Conservation (phyloP, 164 flowering plant genomes). For the Vitis vinifera region DNA sequence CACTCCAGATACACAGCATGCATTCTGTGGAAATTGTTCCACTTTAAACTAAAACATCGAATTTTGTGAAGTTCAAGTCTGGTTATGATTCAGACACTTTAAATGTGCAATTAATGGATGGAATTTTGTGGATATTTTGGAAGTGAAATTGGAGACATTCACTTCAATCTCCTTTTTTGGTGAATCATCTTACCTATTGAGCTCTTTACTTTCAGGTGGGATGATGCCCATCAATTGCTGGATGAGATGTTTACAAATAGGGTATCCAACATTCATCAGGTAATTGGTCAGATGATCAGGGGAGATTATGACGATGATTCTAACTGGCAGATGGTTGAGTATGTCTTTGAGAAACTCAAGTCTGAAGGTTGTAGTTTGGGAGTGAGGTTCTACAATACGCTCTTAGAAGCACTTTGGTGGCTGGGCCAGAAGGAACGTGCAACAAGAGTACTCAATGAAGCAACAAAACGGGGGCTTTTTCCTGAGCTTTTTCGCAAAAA, state of each 20-base stretch:
- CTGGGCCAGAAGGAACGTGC: slow-evolving; percentile 80
- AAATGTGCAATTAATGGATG: background rate
- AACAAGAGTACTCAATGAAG: slow-evolving; percentile 79
- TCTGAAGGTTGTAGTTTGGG: slow-evolving; percentile 86
- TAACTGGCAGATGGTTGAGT: slow-evolving; percentile 98
- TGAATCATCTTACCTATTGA: background rate
- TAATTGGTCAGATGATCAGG: slow-evolving; percentile 78
- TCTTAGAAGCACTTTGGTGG: slow-evolving; percentile 95
- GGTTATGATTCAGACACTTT: background rate
- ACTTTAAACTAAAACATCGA: background rate
- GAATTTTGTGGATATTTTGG: background rate
- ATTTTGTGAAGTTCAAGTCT: background rate
- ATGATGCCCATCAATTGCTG: slow-evolving; percentile 59
- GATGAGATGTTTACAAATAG: slow-evolving; percentile 74
- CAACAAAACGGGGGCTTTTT: slow-evolving; percentile 67
- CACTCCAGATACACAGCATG: too few species aligned
- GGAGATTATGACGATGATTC: slow-evolving; percentile 90
- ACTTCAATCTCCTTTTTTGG: background rate
- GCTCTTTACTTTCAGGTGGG: slow-evolving; percentile 55
- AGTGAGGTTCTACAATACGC: slow-evolving; percentile 80
- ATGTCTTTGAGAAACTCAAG: slow-evolving; percentile 76
- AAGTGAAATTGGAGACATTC: background rate
- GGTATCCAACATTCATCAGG: slow-evolving; percentile 83
- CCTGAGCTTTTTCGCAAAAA: slow-evolving; percentile 73
- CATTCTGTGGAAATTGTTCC: background rate